Evolutionary conservation across 2,329 filamentous ascomycete species (phyloP).

Genomic region (Capronia americana): DNA sequence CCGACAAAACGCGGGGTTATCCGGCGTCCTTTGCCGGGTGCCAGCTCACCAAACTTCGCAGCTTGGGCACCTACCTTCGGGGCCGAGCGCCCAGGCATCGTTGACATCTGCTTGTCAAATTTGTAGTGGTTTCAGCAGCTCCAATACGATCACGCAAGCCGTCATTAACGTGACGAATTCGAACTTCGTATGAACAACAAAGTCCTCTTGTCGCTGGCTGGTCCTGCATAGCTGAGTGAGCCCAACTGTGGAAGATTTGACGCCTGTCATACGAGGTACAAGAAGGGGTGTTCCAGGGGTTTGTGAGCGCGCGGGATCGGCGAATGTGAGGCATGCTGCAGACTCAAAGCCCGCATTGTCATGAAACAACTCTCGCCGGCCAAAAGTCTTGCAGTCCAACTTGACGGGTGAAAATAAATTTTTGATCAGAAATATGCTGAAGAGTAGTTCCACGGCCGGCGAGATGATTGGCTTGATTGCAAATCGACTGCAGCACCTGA

Average conservation of each 20-base stretch:
- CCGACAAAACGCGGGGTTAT: conserved; percentile 24
- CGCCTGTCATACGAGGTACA: neutral
- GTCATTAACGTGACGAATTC: neutral
- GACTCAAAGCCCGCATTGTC: neutral
- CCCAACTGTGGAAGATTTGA: neutral
- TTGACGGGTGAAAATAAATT: neutral
- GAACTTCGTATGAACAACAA: neutral
- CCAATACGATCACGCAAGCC: neutral
- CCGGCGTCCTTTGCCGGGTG: conserved; percentile 6
- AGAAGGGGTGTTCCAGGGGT: neutral
- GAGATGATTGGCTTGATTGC: neutral
- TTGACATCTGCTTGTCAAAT: neutral
- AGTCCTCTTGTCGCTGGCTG: neutral
- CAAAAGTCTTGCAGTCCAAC: neutral
- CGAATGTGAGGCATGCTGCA: neutral
- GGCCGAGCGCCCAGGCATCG: neutral
- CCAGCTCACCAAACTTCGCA: neutral
- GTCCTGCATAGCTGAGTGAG: neutral
- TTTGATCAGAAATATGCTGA: neutral
- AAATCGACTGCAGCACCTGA: neutral
- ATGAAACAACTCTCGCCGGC: neutral
- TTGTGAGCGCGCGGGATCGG: neutral
- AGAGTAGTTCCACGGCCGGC: neutral
- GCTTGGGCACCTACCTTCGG: neutral
- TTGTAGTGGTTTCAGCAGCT: neutral